phyloP scores from a whole-genome alignment of 192 early-diverging fungal species.

The Cladochytrium replicatum region DNA sequence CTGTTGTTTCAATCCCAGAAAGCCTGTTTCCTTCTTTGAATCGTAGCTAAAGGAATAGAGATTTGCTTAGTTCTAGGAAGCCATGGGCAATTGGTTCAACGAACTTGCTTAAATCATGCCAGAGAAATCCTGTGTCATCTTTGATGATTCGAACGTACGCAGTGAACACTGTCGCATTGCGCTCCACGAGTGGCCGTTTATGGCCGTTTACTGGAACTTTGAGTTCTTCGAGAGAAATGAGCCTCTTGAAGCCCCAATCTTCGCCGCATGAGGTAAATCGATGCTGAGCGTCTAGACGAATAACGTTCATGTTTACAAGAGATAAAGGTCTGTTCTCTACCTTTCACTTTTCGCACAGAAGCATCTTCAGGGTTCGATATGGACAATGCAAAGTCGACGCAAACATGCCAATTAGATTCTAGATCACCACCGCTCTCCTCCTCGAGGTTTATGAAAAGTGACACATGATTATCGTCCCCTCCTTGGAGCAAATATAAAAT shows the following conservation, averaged over 20 bases:
- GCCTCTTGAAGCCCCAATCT: conserved; percentile 95
- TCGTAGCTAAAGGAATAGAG: conserved; percentile 65
- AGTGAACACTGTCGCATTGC: conserved; percentile 50
- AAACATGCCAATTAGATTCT: conserved; percentile 65
- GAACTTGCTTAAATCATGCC: conserved; percentile 91
- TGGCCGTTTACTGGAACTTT: conserved; percentile 20
- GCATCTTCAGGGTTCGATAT: conserved; percentile 64
- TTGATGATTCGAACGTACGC: conserved; percentile 66
- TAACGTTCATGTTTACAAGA: background rate
- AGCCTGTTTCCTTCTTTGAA: conserved; percentile 82
- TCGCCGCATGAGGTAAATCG: conserved; percentile 69
- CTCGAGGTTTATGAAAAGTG: no score
- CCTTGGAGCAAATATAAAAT: no score
- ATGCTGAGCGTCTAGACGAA: conserved; percentile 54
- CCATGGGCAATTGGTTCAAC: no score
- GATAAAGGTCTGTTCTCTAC: no score
- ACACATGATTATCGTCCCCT: no score
- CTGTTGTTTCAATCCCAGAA: conserved; percentile 90
- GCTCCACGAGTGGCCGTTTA: conserved; percentile 52
- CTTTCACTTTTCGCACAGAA: conserved; percentile 48
- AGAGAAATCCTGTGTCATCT: conserved; percentile 87
- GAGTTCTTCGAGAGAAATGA: conserved; percentile 47
- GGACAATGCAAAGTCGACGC: conserved; percentile 71
- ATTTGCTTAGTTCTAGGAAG: no score
- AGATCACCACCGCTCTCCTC: no score